A percentile compares a stretch with the other conserved stretches of the same genome.
These are phyloP conservation scores for Plasmodium coatneyi DNA, from an alignment of 169 alveolate genomes.

Conservation along the genomic window DNA sequence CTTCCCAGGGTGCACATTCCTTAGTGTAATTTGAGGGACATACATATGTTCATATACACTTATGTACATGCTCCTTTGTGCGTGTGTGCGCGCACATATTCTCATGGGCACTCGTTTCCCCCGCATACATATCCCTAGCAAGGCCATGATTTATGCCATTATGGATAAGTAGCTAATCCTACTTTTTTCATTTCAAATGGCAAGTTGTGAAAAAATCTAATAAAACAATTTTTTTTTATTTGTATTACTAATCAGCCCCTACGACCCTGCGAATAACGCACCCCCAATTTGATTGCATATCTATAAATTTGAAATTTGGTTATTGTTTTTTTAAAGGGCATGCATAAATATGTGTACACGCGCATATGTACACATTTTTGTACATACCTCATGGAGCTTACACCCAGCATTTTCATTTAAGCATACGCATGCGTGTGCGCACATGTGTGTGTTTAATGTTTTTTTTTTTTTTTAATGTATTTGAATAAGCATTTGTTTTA, in stretches of 20 bases:
- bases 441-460: background rate
- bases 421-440: background rate
- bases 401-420: background rate
- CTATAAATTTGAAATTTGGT: background rate
- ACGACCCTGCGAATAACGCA: background rate
- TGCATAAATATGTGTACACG: background rate
- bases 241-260: background rate
- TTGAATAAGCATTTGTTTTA: constrained; percentile 1
- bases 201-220: background rate
- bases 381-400: background rate
- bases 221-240: background rate
- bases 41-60: background rate
- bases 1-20: background rate
- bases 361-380: background rate
- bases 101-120: background rate
- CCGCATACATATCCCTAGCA: background rate
- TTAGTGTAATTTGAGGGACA: background rate
- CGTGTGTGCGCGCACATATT: background rate
- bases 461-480: background rate
- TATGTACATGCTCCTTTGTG: constrained; percentile 3
- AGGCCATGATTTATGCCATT: constrained; percentile 2
- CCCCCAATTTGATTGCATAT: background rate
- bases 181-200: background rate
- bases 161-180: background rate
- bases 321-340: background rate